Evolutionary conservation across 2,329 filamentous ascomycete species (phyloP).

Genomic region (Lachnellula cervina): DNA sequence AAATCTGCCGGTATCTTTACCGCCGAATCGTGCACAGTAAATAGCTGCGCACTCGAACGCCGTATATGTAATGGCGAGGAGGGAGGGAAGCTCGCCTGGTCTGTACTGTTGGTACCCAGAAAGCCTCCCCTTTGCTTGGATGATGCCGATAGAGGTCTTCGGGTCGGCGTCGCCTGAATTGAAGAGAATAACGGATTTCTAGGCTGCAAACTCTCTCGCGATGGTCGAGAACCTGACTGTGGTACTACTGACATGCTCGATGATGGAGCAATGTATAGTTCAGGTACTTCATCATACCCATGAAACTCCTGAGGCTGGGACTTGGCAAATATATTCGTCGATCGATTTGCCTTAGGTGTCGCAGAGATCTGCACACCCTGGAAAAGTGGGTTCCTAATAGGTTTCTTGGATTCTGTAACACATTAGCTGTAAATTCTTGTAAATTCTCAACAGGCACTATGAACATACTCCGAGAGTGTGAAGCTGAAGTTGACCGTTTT

Average conservation of each 20-base stretch:
- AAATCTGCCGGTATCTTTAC: conserved; percentile 6
- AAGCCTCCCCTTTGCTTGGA: background rate
- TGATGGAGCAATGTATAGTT: conserved; percentile 15
- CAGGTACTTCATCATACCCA: conserved; percentile 10
- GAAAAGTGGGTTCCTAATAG: conserved; percentile 34
- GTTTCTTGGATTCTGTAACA: conserved; percentile 48
- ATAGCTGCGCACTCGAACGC: conserved; percentile 26
- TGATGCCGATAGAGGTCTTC: conserved; percentile 10
- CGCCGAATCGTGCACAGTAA: conserved; percentile 23
- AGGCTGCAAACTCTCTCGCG: conserved; percentile 2
- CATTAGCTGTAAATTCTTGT: conserved; percentile 29
- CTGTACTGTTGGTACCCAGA: background rate
- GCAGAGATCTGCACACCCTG: conserved; percentile 31
- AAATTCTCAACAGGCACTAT: background rate
- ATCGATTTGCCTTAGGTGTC: conserved; percentile 30
- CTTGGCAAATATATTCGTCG: conserved; percentile 21
- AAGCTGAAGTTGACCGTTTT: conserved; percentile 46
- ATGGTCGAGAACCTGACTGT: conserved; percentile 21
- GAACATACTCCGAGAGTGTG: conserved; percentile 46
- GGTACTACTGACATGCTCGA: conserved; percentile 28
- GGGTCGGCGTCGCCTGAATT: conserved; percentile 30
- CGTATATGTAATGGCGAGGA: conserved; percentile 25
- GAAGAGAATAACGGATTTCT: conserved; percentile 19
- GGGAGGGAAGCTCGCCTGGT: conserved; percentile 10
- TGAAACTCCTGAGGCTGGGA: conserved; percentile 11